Evolutionary conservation across 2,329 filamentous ascomycete genomes (phyloP), one percentile per base, ranked within the genome.

Genomic region (Diaporthe ampelina): DNA sequence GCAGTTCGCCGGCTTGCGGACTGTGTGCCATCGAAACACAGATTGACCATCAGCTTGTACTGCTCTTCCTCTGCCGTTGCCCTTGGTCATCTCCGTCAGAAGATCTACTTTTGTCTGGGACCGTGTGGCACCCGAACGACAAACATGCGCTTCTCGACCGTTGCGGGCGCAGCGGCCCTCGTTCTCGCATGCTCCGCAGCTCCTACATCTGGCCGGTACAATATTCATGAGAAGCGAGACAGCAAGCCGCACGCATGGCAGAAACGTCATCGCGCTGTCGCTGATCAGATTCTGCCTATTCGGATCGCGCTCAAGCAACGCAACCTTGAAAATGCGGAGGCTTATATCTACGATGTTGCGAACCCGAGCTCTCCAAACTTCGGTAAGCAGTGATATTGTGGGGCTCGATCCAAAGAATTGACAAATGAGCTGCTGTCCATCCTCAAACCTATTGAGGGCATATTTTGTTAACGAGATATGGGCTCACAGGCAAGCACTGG

Each of bases 401-500:
- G 5, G 7, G 21, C 1, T 43, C 1, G 61, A 43, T 35, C 58
- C 4, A 10, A 1, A n/a, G 3, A 7, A 26, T 9, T 13, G 29
- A 26, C 4, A 7, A 21, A 26, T 13, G 21, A 40, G 37, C 3
- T 13, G 7, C 10, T 19, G 24, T 48, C 17, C 17, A n/a, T 0
- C 1, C 7, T n/a, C 29, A 50, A n/a, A 10, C 4, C 8, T 50
- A 32, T n/a, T 21, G 15, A n/a, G 76, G 79, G 8, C 77, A 80
- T 69, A 79, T 79, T 2, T 65, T 74, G 13, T 81, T 80, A 4
- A 8, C 76, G 2, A 80, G 80, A 48, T 85, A 45, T 85, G 82
- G 74, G 83, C 82, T 45, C 81, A 24, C n/a, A 67, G 63, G 63
- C 45, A 67, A 85, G 71, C 82, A 85, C 77, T 82, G 84, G 81